Conservation (phyloP, 2,329 filamentous ascomycete genomes). For the Penicillium sp. region DNA sequence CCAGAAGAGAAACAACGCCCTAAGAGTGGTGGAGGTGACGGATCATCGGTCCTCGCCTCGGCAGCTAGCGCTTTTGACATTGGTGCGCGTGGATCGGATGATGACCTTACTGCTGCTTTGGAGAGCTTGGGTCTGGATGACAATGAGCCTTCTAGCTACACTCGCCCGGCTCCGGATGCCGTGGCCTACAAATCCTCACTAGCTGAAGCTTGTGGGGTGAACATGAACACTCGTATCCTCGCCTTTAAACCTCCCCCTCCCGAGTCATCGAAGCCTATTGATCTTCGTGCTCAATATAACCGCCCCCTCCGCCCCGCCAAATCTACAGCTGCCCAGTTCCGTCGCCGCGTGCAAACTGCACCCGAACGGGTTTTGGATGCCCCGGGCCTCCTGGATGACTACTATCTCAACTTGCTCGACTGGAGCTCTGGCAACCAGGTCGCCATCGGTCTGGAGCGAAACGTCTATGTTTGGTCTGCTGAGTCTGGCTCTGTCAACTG, state of each 20-base stretch:
- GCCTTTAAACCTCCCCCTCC: slow-evolving; percentile 98
- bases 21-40: slow-evolving; percentile 68
- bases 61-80: slow-evolving; percentile 67
- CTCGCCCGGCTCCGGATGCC: slow-evolving; percentile 79
- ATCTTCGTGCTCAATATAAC: slow-evolving; percentile 97
- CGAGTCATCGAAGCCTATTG: slow-evolving; percentile 96
- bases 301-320: slow-evolving; percentile 79
- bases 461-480: slow-evolving; percentile 97
- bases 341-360: slow-evolving; percentile 87
- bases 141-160: slow-evolving; percentile 64
- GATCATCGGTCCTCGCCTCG: slow-evolving; percentile 72
- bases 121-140: slow-evolving; percentile 77
- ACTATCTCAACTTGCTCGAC: slow-evolving; percentile 97
- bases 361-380: slow-evolving; percentile 96
- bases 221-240: slow-evolving; percentile 89
- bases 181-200: slow-evolving; percentile 90
- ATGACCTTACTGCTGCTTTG: slow-evolving; percentile 75
- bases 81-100: slow-evolving; percentile 59
- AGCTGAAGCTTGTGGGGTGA: slow-evolving; percentile 87
- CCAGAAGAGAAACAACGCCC: slow-evolving; percentile 74
- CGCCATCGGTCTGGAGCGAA: slow-evolving; percentile 93
- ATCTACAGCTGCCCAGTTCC: slow-evolving; percentile 76
- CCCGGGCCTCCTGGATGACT: slow-evolving; percentile 93
- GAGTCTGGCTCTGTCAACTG: slow-evolving; percentile 87
- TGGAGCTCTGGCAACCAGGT: slow-evolving; percentile 99